Evolutionary conservation across 2,329 filamentous ascomycete genomes (phyloP), one percentile per base, ranked within the genome.

Genomic region (Incumbomyces lentus): DNA sequence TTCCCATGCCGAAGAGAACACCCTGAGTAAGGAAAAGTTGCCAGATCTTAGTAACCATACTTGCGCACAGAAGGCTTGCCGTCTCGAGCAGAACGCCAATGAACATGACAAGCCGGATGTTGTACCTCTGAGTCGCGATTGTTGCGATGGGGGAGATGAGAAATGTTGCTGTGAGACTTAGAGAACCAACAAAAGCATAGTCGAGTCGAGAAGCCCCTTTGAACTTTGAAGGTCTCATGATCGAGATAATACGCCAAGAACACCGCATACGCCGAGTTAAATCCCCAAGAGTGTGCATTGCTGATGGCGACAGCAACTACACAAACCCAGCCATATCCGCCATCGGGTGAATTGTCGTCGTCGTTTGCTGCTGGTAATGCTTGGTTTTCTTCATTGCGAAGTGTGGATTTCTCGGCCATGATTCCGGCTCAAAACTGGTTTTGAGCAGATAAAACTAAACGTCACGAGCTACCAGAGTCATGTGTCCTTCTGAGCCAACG

Each of bases 221-320:
- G 31, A 61, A 62, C 50, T 1, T 54, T 50, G 31, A 61, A 62
- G 10, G 55, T 53, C 10, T 60, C 44, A 18, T 55, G 52, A 1
- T 58, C 49, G 3, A 69, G 55, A 46, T 67, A 71, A 41, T 68
- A 61, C 4, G 63, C 59, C 0, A 71, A 60, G 43, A 66, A 70
- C 17, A 72, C 62, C 33, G 65, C 66, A 47, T 68, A 71, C n/a
- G 60, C 58, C 13, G 57, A 39, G n/a, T 52, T 49, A 18, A 60
- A 40, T 3, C 61, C 61, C 60, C 60, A 62, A 6, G 55, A 59
- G 48, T 61, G 60, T 13, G 52, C 54, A 41, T 62, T 62, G 46
- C 58, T 52, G n/a, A 49, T 42, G 47, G 60, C 60, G 6, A 49
- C 55, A 2, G 51, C 49, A 2, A 46, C 47, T 19, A 59, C 37